A percentile compares a stretch with the other conserved stretches of the same genome.
phyloP scores from a whole-genome alignment of 2,329 filamentous ascomycete genomes.

The Colletotrichum chlorophyti region DNA sequence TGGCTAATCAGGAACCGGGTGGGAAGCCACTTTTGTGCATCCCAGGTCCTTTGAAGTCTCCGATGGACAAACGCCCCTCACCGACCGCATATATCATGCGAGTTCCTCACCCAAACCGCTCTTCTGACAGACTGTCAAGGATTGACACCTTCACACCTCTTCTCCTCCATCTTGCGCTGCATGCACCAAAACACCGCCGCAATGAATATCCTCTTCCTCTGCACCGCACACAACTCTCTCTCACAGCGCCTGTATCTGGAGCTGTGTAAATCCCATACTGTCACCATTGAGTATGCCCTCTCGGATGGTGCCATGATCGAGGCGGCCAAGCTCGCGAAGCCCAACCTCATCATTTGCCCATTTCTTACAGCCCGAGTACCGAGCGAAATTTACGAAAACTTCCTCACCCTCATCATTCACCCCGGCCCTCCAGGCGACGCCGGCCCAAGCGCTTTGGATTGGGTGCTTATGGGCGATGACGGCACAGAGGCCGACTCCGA shows the following conservation, averaged over 20 bases:
- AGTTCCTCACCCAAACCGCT: slow-evolving; percentile 2
- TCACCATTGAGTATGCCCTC: slow-evolving; percentile 48
- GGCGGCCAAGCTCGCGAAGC: slow-evolving; percentile 42
- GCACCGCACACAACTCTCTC: slow-evolving; percentile 51
- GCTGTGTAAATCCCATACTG: slow-evolving; percentile 41
- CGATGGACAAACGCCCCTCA: slow-evolving; percentile 6
- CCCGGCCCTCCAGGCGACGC: slow-evolving; percentile 49
- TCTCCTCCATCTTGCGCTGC: background rate
- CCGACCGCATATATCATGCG: slow-evolving; percentile 16
- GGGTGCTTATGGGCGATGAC: slow-evolving; percentile 50
- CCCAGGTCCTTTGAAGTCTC: slow-evolving; percentile 7
- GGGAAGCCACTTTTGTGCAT: slow-evolving; percentile 9
- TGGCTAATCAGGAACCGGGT: slow-evolving; percentile 4
- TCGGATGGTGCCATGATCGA: slow-evolving; percentile 43
- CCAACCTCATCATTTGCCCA: slow-evolving; percentile 49
- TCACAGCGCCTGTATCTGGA: slow-evolving; percentile 47
- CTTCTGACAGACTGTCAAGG: background rate
- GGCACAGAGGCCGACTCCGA: slow-evolving; percentile 40
- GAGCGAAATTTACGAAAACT: slow-evolving; percentile 42
- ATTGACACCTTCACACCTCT: background rate
- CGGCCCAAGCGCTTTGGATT: slow-evolving; percentile 49
- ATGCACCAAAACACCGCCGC: background rate
- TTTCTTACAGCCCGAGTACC: slow-evolving; percentile 48
- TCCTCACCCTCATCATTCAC: slow-evolving; percentile 47
- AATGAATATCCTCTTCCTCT: slow-evolving; percentile 51